Evolutionary conservation across 768 basidiomycete species (phyloP).

Genomic region (Sporobolomyces phaffii): DNA sequence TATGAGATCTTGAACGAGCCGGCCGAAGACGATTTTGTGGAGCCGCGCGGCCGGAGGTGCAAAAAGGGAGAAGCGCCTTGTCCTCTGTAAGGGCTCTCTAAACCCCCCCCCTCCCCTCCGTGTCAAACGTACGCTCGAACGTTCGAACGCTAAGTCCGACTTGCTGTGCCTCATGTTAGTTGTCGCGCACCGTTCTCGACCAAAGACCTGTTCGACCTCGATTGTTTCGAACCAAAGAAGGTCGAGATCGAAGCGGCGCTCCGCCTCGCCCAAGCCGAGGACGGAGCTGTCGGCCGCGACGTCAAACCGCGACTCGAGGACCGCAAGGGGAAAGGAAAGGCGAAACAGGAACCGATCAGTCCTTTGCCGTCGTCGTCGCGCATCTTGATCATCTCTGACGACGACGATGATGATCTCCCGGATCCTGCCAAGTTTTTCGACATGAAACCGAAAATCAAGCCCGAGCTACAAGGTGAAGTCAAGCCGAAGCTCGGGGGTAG

Average conservation of each 20-base stretch:
- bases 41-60: conserved; percentile 41
- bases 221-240: conserved; percentile 15
- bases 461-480: background rate
- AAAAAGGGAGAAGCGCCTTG: conserved; percentile 54
- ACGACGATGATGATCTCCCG: background rate
- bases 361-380: no score
- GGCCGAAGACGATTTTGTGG: conserved; percentile 45
- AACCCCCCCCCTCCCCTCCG: background rate
- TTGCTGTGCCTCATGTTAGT: no score
- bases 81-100: conserved; percentile 48
- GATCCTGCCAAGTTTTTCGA: conserved; percentile 1
- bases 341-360: no score
- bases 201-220: background rate
- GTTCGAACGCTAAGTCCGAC: no score
- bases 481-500: background rate
- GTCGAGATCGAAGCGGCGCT: conserved; percentile 18
- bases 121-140: no score
- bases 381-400: no score
- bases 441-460: background rate
- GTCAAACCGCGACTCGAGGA: background rate
- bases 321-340: conserved; percentile 20
- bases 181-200: conserved; percentile 6
- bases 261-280: no score
- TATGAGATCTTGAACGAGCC: conserved; percentile 26
- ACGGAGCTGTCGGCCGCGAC: conserved; percentile 35